Evolutionary conservation across 148 eudicot genomes (phyloP).

Genomic region (Nepenthes mirabilis): DNA sequence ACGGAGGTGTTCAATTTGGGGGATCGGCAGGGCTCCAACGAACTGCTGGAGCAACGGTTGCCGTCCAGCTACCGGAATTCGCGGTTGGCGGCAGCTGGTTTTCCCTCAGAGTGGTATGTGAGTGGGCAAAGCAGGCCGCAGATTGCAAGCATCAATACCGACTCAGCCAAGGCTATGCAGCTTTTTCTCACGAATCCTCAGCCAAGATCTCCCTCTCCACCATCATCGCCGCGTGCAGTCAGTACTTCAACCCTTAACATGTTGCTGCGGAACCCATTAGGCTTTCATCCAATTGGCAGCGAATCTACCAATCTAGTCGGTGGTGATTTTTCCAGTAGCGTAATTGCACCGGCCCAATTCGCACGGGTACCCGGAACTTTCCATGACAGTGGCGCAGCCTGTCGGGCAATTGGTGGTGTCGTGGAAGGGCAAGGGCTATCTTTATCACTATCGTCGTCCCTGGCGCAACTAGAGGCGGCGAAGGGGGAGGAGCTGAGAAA

Average conservation of each 20-base stretch:
- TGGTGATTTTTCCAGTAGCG: background rate
- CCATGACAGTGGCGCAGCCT: conserved; percentile 3
- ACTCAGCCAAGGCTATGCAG: conserved; percentile 71
- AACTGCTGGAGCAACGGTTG: conserved; percentile 19
- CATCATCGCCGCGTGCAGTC: conserved; percentile 1
- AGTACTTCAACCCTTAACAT: conserved; percentile 29
- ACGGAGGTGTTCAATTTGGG: conserved; percentile 30
- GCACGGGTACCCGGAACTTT: background rate
- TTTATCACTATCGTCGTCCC: conserved; percentile 42
- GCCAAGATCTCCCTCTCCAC: conserved; percentile 21
- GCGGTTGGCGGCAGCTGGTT: background rate
- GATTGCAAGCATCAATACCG: background rate
- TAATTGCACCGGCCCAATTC: background rate
- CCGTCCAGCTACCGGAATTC: background rate
- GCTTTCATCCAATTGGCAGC: background rate
- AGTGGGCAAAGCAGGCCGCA: background rate
- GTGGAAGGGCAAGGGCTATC: conserved; percentile 65
- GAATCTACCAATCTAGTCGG: background rate
- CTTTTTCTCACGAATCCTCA: conserved; percentile 67
- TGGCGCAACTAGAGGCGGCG: conserved; percentile 47
- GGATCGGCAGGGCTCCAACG: background rate
- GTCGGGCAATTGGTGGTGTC: background rate
- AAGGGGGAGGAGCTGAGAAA: conserved; percentile 49
- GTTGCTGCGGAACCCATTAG: conserved; percentile 27
- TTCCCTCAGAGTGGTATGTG: background rate